These are phyloP conservation scores for Epichloe sp. DNA, from an alignment of 2,329 filamentous ascomycete genomes.

Conservation along the genomic window DNA sequence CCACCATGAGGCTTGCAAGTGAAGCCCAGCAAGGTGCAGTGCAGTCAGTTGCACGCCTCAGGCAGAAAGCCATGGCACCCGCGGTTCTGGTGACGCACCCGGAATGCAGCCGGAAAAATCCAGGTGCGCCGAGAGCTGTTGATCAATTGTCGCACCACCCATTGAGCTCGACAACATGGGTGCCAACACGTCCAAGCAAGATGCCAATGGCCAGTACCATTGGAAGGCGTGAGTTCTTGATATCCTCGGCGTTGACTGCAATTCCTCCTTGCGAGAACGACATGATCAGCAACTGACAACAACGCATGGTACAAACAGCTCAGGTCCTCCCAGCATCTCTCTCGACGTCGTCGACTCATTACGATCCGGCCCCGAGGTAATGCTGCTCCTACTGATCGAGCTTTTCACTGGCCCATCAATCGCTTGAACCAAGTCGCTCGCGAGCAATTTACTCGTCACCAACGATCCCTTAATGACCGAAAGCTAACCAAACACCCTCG, in stretches of 20 bases:
- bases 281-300: background rate
- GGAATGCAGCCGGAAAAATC: conserved; percentile 23
- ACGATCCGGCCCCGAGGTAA: conserved; percentile 75
- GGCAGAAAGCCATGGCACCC: conserved; percentile 13
- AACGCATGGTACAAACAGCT: conserved; percentile 16
- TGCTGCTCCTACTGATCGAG: background rate
- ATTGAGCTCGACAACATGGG: conserved; percentile 38
- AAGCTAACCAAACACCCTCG: background rate
- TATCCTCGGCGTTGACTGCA: background rate
- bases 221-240: conserved; percentile 41
- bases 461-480: background rate
- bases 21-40: background rate
- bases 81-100: conserved; percentile 16
- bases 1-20: conserved; percentile 3
- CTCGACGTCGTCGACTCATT: conserved; percentile 71
- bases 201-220: conserved; percentile 20
- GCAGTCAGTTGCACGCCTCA: conserved; percentile 13
- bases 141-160: conserved; percentile 18
- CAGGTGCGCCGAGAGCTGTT: conserved; percentile 10
- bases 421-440: background rate
- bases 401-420: background rate
- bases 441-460: too few relatives aligned
- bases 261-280: background rate
- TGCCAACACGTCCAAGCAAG: conserved; percentile 42
- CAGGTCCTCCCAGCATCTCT: conserved; percentile 48